These are phyloP conservation scores for Margaritispora aquatica DNA, from an alignment of 495 filamentous ascomycete genomes.

Conservation along the genomic window DNA sequence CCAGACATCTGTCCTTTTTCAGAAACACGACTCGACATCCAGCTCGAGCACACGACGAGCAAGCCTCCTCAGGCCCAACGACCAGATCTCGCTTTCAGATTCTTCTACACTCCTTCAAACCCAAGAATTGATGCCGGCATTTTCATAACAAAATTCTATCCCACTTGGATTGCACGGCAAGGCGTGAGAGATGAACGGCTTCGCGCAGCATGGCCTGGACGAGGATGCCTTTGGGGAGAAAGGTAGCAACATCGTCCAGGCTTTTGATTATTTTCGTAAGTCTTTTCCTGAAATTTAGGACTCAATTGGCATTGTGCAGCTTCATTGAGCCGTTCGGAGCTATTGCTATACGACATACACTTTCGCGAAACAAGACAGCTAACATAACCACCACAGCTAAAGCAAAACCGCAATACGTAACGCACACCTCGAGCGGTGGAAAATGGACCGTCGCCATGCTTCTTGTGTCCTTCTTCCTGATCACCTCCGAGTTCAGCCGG, in stretches of 20 bases:
- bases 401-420: slow-evolving; percentile 88
- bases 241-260: slow-evolving; percentile 58
- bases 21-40: neutral
- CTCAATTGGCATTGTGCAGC: neutral
- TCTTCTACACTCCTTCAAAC: neutral
- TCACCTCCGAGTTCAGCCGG: slow-evolving; percentile 66
- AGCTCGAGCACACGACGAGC: neutral
- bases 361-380: neutral
- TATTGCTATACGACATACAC: neutral
- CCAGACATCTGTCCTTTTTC: neutral
- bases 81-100: neutral
- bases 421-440: slow-evolving; percentile 73
- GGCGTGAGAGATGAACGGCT: slow-evolving; percentile 41
- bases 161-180: neutral
- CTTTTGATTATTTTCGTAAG: slow-evolving; percentile 97
- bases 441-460: slow-evolving; percentile 88
- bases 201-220: slow-evolving; percentile 63
- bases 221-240: slow-evolving; percentile 76
- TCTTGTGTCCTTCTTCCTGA: slow-evolving; percentile 61
- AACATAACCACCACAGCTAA: slow-evolving; percentile 61
- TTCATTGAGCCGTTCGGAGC: neutral
- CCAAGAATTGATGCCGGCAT: neutral
- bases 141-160: neutral
- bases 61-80: neutral
- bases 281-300: slow-evolving; percentile 12